Percentiles rank a stretch among this genome's conserved stretches.
Evolutionary conservation across 495 filamentous ascomycete species (phyloP).

Genomic region (Aspergillus homomorphus): DNA sequence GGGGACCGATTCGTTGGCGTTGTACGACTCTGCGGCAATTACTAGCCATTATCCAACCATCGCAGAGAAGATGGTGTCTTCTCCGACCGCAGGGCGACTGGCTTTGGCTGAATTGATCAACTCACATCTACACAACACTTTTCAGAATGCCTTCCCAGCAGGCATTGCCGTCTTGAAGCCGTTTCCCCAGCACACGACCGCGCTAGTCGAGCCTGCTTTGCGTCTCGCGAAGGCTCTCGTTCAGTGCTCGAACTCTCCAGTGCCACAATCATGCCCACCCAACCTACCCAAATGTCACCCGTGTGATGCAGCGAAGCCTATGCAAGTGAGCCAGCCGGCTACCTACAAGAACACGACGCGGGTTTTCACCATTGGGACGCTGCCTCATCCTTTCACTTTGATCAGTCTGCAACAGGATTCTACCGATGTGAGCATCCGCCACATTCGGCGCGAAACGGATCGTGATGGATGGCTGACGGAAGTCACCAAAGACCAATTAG

Average conservation of each 20-base stretch:
- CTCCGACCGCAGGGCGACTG: slow-evolving; percentile 55
- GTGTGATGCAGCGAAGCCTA: slow-evolving; percentile 57
- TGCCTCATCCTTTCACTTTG: slow-evolving; percentile 89
- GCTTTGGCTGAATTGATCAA: slow-evolving; percentile 73
- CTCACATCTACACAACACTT: slow-evolving; percentile 80
- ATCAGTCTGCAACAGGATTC: slow-evolving; percentile 55
- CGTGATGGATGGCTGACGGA: slow-evolving; percentile 78
- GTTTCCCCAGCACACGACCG: slow-evolving; percentile 65
- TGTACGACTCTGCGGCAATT: slow-evolving; percentile 66
- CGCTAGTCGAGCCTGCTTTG: slow-evolving; percentile 65
- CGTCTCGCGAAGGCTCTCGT: slow-evolving; percentile 69
- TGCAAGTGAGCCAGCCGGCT: slow-evolving; percentile 55
- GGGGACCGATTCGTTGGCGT: slow-evolving; percentile 65
- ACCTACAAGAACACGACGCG: slow-evolving; percentile 58
- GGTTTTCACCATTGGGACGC: slow-evolving; percentile 75
- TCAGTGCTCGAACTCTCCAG: slow-evolving; percentile 66
- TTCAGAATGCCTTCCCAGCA: slow-evolving; percentile 70
- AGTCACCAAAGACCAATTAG: slow-evolving; percentile 68
- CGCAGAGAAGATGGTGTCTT: slow-evolving; percentile 54
- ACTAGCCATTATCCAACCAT: slow-evolving; percentile 62
- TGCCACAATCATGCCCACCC: slow-evolving; percentile 79
- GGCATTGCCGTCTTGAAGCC: slow-evolving; percentile 83
- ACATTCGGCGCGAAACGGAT: slow-evolving; percentile 69
- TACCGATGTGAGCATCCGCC: slow-evolving; percentile 56
- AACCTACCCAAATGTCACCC: slow-evolving; percentile 70